Percentiles rank a stretch among this genome's conserved stretches.
Conservation (phyloP, 352 stramenopile genomes). For the Hyphochytrium catenoides region DNA sequence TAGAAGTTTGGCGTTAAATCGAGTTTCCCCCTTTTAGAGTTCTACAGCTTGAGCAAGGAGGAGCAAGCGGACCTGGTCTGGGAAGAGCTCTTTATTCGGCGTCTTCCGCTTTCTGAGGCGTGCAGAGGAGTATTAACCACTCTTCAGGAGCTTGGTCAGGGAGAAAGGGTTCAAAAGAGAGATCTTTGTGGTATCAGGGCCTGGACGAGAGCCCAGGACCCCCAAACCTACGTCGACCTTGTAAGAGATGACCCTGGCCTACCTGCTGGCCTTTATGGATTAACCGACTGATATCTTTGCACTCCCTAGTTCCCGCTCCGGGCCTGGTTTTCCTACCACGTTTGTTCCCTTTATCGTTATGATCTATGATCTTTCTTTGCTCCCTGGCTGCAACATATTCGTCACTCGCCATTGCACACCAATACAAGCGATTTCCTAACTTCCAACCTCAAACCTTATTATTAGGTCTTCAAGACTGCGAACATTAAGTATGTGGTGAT, state of each 20-base stretch:
- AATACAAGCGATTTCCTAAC: no score
- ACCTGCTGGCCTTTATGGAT: constrained; percentile 5
- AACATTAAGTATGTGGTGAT: constrained; percentile 72
- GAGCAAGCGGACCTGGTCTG: constrained; percentile 65
- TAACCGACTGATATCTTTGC: background rate
- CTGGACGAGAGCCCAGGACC: constrained; percentile 47
- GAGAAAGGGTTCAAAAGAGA: constrained; percentile 22
- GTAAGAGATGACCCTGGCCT: no score
- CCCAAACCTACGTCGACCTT: constrained; percentile 28
- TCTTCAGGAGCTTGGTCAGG: constrained; percentile 41
- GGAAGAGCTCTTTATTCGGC: constrained; percentile 64
- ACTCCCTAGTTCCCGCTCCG: no score
- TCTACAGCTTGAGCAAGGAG: constrained; percentile 25
- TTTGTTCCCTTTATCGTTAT: no score
- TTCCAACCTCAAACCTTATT: constrained; percentile 2
- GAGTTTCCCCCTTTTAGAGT: no score
- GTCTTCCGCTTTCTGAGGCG: constrained; percentile 64
- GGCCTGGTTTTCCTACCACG: no score
- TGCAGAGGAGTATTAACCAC: constrained; percentile 70
- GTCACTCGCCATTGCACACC: no score
- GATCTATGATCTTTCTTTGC: no score
- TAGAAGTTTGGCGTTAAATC: no score
- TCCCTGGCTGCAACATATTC: no score
- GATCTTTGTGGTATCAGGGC: constrained; percentile 52
- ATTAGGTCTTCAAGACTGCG: constrained; percentile 32